Evolutionary conservation across 495 filamentous ascomycete genomes (phyloP), one percentile per base, ranked within the genome.

Genomic region (Penicillium herquei): DNA sequence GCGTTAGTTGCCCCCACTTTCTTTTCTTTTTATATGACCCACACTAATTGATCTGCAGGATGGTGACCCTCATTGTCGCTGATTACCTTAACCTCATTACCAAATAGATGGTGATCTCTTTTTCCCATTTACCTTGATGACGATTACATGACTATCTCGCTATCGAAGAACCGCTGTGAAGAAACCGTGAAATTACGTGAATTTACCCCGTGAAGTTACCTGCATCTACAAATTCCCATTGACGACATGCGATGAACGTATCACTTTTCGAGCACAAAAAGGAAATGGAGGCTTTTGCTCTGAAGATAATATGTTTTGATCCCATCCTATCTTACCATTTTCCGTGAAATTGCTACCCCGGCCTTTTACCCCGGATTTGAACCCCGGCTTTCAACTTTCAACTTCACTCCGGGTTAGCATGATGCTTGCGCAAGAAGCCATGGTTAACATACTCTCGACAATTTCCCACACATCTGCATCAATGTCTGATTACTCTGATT

Each of bases 51-150:
- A 63, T 55, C 51, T 54, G 58, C 65, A 94, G 89, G 8, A 96
- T 96, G 92, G 86, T 96, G 42, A 96, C 91, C 5, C 78, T 96
- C 58, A 91, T 96, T 54, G 91, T 96, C 10, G 91, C 91, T 50
- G 92, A 96, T 64, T 96, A 93, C 70, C 83, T 96, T 21, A 90
- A 89, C 63, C 85, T 87, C 67, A 76, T 96, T 60, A 96, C 91
- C 44, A 79, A 76, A 56, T 79, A 76, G 65, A 58, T 37, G 18
- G 17, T 21, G 31, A 39, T 10, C 18, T 7, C 8, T 33, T 9
- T 34, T 9, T 30, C 9, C 11, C 10, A 21, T n/a, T 47, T 47
- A 16, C 9, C 40, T 2, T 16, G 9, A 43, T 16, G 3, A 8
- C 40, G n/a, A 46, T 30, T 21, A 30, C 43, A 13, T 16, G n/a